Percentiles rank a stretch among this genome's conserved stretches.
Evolutionary conservation across 805 yeast species (phyloP).

Genomic region (Jamesozyma hellenica): DNA sequence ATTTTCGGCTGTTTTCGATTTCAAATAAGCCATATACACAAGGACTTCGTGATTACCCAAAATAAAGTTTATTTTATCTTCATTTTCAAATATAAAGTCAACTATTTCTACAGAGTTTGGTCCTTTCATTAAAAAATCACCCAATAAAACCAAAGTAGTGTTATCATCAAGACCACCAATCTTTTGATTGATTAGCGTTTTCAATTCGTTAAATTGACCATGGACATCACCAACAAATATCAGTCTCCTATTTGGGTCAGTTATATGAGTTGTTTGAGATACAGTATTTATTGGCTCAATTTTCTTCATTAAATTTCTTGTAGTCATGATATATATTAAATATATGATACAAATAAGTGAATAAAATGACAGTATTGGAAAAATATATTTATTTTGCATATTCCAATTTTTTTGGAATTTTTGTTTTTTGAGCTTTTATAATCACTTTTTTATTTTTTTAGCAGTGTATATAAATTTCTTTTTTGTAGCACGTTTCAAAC

Average conservation of each 20-base stretch:
- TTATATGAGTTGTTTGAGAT: constrained; percentile 1
- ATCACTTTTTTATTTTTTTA: too few species aligned
- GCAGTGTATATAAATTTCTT: too few species aligned
- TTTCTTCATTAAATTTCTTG: neutral
- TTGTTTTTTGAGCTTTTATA: too few species aligned
- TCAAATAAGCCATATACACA: constrained; percentile 48
- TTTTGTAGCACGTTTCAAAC: too few species aligned
- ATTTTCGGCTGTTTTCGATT: constrained; percentile 17
- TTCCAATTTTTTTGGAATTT: neutral
- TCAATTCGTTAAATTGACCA: constrained; percentile 56
- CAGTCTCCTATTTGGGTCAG: constrained; percentile 31
- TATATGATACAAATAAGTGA: neutral
- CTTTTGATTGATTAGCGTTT: constrained; percentile 39
- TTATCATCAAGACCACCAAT: constrained; percentile 36
- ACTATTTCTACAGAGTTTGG: constrained; percentile 61
- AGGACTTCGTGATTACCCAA: constrained; percentile 85
- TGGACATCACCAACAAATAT: constrained; percentile 82
- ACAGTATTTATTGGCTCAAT: constrained; percentile 3
- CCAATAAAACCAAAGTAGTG: constrained; percentile 49
- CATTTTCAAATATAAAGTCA: constrained; percentile 48
- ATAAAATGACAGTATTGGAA: neutral
- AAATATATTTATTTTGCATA: neutral
- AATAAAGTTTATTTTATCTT: constrained; percentile 49
- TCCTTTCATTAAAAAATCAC: constrained; percentile 84
- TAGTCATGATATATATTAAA: neutral